Evolutionary conservation across 2,329 filamentous ascomycete genomes (phyloP).

Genomic region (Acrodontium crateriforme): DNA sequence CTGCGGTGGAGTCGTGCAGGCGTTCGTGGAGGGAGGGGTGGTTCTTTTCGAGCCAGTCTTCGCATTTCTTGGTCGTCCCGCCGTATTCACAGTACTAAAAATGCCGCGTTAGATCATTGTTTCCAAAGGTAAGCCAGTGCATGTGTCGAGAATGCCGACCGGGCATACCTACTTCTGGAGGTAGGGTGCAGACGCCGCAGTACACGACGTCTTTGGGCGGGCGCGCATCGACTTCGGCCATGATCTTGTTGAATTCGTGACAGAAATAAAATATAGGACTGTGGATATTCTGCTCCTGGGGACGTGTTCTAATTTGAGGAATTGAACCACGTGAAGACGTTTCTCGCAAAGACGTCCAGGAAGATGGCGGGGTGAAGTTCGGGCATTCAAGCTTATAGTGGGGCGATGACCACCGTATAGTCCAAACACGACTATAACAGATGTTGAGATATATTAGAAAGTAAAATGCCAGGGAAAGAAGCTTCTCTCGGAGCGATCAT

Average conservation of each 20-base stretch:
- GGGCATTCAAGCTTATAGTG: too few species aligned
- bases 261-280: neutral
- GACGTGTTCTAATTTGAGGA: too few species aligned
- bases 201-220: conserved; percentile 44
- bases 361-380: too few species aligned
- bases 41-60: conserved; percentile 77
- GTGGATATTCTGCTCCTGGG: too few species aligned
- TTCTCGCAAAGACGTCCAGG: too few species aligned
- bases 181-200: conserved; percentile 53
- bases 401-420: too few species aligned
- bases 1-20: conserved; percentile 65
- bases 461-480: too few species aligned
- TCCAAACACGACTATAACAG: too few species aligned
- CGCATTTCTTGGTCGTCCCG: conserved; percentile 89
- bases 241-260: conserved; percentile 6
- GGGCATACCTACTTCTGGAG: conserved; percentile 48
- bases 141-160: conserved; percentile 2
- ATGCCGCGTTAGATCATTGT: conserved; percentile 4
- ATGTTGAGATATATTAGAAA: too few species aligned
- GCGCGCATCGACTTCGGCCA: conserved; percentile 10
- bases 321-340: too few species aligned
- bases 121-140: conserved; percentile 1
- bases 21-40: conserved; percentile 59
- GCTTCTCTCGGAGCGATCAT: too few species aligned
- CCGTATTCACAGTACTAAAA: conserved; percentile 94